Conservation (phyloP, 441 rosid species). For the Erodium texanum region DNA sequence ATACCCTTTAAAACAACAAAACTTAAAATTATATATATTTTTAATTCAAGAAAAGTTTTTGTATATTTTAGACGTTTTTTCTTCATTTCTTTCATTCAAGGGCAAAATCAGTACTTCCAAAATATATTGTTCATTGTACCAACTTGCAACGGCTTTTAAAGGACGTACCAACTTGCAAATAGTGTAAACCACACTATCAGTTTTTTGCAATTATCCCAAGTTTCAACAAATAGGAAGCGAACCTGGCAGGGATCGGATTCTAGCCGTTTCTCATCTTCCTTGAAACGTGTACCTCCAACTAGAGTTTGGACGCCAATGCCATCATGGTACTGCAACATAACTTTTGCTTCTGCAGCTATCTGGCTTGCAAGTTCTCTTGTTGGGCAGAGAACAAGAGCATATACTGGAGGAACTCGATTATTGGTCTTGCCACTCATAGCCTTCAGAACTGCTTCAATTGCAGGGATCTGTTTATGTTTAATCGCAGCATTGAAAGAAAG, state of each 20-base stretch:
- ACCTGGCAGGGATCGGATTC: constrained; percentile 90
- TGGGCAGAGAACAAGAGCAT: constrained; percentile 79
- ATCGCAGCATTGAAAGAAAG: constrained; percentile 28
- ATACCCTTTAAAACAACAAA: too few relatives aligned
- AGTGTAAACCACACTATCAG: too few relatives aligned
- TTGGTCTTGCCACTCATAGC: constrained; percentile 29
- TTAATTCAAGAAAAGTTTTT: too few relatives aligned
- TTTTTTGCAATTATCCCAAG: too few relatives aligned
- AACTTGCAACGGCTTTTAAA: too few relatives aligned
- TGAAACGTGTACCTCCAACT: constrained; percentile 84
- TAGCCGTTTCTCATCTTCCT: constrained; percentile 75
- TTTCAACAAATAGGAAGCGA: constrained; percentile 21
- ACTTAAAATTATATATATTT: too few relatives aligned
- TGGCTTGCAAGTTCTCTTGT: constrained; percentile 95
- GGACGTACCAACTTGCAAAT: too few relatives aligned
- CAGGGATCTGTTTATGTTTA: constrained; percentile 89
- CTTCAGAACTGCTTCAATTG: constrained; percentile 91
- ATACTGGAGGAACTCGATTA: constrained; percentile 45
- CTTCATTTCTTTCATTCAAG: too few relatives aligned
- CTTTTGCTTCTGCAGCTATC: constrained; percentile 89
- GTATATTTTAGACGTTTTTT: too few relatives aligned
- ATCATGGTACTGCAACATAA: constrained; percentile 67
- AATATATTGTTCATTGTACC: too few relatives aligned
- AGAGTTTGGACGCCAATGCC: constrained; percentile 75
- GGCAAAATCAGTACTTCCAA: too few relatives aligned